A percentile compares a stretch with the other conserved stretches of the same genome.
Conservation (phyloP, 768 basidiomycete species). For the Chalciporus piperatus region DNA sequence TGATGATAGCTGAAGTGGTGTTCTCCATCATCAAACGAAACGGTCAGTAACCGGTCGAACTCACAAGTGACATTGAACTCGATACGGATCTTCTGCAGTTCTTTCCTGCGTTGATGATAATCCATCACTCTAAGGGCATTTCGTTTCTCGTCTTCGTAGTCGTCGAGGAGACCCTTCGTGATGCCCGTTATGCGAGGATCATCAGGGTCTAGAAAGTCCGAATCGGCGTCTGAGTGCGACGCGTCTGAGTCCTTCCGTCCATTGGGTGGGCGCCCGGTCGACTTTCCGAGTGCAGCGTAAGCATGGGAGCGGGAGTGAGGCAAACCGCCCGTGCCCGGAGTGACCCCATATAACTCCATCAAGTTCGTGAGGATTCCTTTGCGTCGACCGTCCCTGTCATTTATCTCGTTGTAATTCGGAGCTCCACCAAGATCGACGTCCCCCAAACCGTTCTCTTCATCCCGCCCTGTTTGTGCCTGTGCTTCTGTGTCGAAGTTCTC, state of each 20-base stretch:
- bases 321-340: slow-evolving; percentile 21
- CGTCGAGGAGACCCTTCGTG: slow-evolving; percentile 47
- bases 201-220: slow-evolving; percentile 64
- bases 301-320: slow-evolving; percentile 24
- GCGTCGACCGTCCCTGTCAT: slow-evolving; percentile 23
- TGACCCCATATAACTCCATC: slow-evolving; percentile 30
- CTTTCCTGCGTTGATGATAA: slow-evolving; percentile 65
- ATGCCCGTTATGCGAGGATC: slow-evolving; percentile 69
- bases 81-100: slow-evolving; percentile 60
- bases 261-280: slow-evolving; percentile 6
- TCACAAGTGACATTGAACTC: slow-evolving; percentile 74
- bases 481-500: slow-evolving; percentile 24
- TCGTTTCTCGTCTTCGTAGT: slow-evolving; percentile 60
- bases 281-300: slow-evolving; percentile 15
- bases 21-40: slow-evolving; percentile 2
- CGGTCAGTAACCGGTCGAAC: slow-evolving; percentile 19
- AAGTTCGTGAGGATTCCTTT: slow-evolving; percentile 30
- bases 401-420: slow-evolving; percentile 13
- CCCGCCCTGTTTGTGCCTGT: slow-evolving; percentile 6
- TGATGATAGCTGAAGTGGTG: slow-evolving; percentile 57
- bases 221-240: slow-evolving; percentile 40
- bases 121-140: slow-evolving; percentile 62
- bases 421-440: slow-evolving; percentile 13
- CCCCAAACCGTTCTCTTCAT: slow-evolving; percentile 18
- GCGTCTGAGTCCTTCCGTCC: slow-evolving; percentile 42